phyloP scores from a whole-genome alignment of 164 flowering plant genomes.

The Malania oleifera region DNA sequence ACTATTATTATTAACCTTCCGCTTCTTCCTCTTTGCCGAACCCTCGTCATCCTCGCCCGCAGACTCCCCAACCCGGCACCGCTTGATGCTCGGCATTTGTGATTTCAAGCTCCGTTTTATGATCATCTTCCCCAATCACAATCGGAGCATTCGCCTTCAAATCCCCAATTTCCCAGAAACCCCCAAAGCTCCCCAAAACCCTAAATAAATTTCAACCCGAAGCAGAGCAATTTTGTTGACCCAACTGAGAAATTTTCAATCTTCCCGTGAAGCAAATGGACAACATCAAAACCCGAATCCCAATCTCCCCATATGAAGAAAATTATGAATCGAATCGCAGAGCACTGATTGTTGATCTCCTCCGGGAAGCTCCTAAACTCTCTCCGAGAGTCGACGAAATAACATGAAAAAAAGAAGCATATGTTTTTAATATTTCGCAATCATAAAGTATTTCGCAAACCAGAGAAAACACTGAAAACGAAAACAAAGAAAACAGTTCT shows the following conservation, averaged over 20 bases:
- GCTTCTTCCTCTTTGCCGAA: neutral
- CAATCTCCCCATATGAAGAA: neutral
- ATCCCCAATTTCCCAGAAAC: no score
- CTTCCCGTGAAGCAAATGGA: neutral
- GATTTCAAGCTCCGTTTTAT: conserved; percentile 1
- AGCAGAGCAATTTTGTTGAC: neutral
- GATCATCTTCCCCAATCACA: neutral
- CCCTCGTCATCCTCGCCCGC: neutral
- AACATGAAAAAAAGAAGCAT: neutral
- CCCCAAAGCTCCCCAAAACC: neutral
- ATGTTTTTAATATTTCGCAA: no score
- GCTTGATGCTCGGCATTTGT: conserved; percentile 2
- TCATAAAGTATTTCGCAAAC: neutral
- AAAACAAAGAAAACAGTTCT: no score
- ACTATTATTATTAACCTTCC: neutral
- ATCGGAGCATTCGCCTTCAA: neutral
- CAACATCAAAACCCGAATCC: neutral
- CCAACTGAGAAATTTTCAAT: neutral
- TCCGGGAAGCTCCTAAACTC: neutral
- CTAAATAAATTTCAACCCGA: neutral
- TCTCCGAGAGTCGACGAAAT: neutral
- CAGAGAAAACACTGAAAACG: neutral
- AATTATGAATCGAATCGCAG: neutral
- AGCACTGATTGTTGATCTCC: neutral
- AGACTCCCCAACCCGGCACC: neutral